Evolutionary conservation across 2,329 filamentous ascomycete genomes (phyloP).

Genomic region (Gyromitra esculenta): DNA sequence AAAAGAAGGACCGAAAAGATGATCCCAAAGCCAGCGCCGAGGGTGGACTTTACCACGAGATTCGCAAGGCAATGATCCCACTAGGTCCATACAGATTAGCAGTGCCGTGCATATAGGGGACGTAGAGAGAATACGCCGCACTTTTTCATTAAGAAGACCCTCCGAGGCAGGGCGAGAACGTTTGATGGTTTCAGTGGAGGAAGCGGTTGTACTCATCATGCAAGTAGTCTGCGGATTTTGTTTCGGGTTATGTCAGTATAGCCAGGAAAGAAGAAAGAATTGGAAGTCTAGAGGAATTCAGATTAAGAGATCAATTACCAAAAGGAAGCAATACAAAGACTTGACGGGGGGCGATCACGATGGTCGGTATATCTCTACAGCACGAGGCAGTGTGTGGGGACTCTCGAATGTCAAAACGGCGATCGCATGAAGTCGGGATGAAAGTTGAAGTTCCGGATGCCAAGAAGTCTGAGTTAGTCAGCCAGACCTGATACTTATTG

Average conservation of each 20-base stretch:
- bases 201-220: slow-evolving; percentile 59
- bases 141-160: slow-evolving; percentile 98
- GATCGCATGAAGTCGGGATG: slow-evolving; percentile 27
- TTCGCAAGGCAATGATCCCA: slow-evolving; percentile 99
- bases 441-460: slow-evolving; percentile 11
- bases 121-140: slow-evolving; percentile 62
- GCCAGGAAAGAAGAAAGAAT: background rate
- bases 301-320: slow-evolving; percentile 9
- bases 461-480: slow-evolving; percentile 36
- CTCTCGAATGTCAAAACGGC: background rate
- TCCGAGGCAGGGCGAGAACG: slow-evolving; percentile 89
- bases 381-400: slow-evolving; percentile 4
- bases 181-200: slow-evolving; percentile 72
- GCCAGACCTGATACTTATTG: background rate
- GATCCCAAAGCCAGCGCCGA: slow-evolving; percentile 96
- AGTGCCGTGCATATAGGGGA: slow-evolving; percentile 2
- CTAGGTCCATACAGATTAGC: slow-evolving; percentile 63
- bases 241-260: background rate
- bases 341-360: slow-evolving; percentile 1
- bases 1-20: slow-evolving; percentile 98
- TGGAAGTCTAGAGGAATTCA: background rate
- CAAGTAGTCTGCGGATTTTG: slow-evolving; percentile 34
- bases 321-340: background rate
- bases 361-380: slow-evolving; percentile 16
- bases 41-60: slow-evolving; percentile 92